A percentile compares a stretch with the other conserved stretches of the same genome.
These are phyloP conservation scores for Calonectria montana DNA, from an alignment of 2,329 filamentous ascomycete species.

Conservation along the genomic window DNA sequence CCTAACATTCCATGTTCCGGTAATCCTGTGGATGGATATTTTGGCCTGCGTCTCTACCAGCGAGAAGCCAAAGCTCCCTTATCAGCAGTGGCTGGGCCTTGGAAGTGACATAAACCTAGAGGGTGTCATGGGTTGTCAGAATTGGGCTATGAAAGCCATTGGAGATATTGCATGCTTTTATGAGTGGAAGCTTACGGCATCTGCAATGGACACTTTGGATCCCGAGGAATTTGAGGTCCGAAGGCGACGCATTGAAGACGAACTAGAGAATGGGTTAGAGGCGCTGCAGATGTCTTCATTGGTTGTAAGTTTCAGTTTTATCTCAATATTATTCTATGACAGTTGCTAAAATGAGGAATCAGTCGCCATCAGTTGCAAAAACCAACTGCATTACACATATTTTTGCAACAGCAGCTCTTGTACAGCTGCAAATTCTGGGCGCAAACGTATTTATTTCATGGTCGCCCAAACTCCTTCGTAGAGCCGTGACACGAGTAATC, in stretches of 20 bases:
- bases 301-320: not conserved
- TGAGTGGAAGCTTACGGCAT: not conserved
- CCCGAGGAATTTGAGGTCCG: not conserved
- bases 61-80: not conserved
- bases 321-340: too few species aligned
- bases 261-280: not conserved
- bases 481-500: not conserved
- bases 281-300: not conserved
- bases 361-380: not conserved
- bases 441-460: not conserved
- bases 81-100: not conserved
- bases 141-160: conserved; percentile 5
- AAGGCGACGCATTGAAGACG: not conserved
- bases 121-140: conserved; percentile 4
- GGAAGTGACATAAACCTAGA: not conserved
- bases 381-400: not conserved
- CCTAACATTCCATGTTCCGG: not conserved
- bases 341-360: not conserved
- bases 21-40: conserved; percentile 4
- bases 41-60: conserved; percentile 1
- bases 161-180: not conserved
- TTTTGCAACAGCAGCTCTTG: not conserved
- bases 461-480: not conserved
- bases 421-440: not conserved
- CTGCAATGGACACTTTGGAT: not conserved